These are phyloP conservation scores for Phylloporus rhodoxanthus DNA, from an alignment of 768 basidiomycete genomes.

Conservation along the genomic window DNA sequence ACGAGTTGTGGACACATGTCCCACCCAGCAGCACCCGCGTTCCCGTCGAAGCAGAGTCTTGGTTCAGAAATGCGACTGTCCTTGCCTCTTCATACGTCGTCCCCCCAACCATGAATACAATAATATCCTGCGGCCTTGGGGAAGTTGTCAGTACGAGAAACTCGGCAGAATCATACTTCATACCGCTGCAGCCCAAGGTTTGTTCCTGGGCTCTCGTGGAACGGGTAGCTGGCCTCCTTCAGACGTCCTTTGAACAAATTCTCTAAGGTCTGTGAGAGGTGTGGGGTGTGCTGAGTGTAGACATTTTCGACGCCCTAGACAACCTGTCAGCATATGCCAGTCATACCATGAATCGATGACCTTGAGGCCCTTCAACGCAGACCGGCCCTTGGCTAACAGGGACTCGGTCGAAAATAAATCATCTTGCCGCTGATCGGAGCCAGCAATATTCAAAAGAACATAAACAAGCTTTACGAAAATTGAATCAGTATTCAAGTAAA, in stretches of 20 bases:
- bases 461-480: conserved; percentile 69
- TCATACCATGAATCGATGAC: conserved; percentile 34
- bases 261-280: conserved; percentile 88
- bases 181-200: conserved; percentile 71
- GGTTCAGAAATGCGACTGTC: conserved; percentile 79
- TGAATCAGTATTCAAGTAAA: conserved; percentile 8
- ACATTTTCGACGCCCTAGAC: conserved; percentile 94
- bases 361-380: conserved; percentile 92
- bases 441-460: conserved; percentile 86
- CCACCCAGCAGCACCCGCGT: conserved; percentile 85
- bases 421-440: conserved; percentile 94
- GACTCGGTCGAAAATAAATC: conserved; percentile 96
- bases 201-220: conserved; percentile 65
- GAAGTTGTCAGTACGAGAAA: conserved; percentile 1
- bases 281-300: conserved; percentile 95
- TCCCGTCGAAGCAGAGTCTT: conserved; percentile 61
- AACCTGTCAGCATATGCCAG: conserved; percentile 5
- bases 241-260: conserved; percentile 80
- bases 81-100: conserved; percentile 95
- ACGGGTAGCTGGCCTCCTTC: conserved; percentile 86
- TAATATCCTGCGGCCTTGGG: conserved; percentile 86
- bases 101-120: conserved; percentile 95
- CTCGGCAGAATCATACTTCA: conserved; percentile 2
- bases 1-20: conserved; percentile 92
- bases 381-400: conserved; percentile 87